Base-by-base conservation (phyloP, 1,284 basidiomycete species). In the Rhodotorula sp. region DNA sequence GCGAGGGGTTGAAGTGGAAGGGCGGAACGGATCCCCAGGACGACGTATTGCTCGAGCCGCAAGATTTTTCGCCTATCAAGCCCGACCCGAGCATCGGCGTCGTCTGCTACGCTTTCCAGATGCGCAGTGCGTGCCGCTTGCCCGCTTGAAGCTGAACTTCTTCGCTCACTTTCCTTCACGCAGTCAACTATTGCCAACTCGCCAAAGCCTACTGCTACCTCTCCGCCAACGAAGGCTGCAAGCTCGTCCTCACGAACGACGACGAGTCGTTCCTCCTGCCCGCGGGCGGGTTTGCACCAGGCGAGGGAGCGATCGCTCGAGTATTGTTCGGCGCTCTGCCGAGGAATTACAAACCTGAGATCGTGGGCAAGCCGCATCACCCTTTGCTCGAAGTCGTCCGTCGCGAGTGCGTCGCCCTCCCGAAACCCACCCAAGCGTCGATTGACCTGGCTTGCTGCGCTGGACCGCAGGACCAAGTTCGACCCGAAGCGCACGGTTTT, bases 361-460 rank as follows among this genome's bases (percentile, higher is more conserved):
- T 88, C 65, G 90, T 94, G 58, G 95, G 95, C 26, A 99, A 99
- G 81, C 96, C 95, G 20, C 86, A 91, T 74, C 86, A 85, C 77
- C 89, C 89, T 40, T 95, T 99, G 91, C 83, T 99, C 74, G 94
- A 98, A 79, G 93, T 92, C 78, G 94, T 99, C 80, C 88, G 89
- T 75, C 90, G 92, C 13, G 93, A 94, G 92, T 94, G 74, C 76
- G 87, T 82, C 31, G 9, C 18, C 40, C 16, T n/a, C 18, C n/a
- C 40, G n/a, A 11, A 18, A 26, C 24, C 9, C n/a, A n/a, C n/a
- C n/a, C n/a, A n/a, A n/a, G n/a, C n/a, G n/a, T n/a, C n/a, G n/a
- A n/a, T n/a, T n/a, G n/a, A n/a, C n/a, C n/a, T n/a, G n/a, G n/a
- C n/a, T n/a, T n/a, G 26, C 59, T 20, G 52, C 2, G 52, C 34